phyloP scores from a whole-genome alignment of 2,329 filamentous ascomycete genomes.

The Epichloe sibirici region DNA sequence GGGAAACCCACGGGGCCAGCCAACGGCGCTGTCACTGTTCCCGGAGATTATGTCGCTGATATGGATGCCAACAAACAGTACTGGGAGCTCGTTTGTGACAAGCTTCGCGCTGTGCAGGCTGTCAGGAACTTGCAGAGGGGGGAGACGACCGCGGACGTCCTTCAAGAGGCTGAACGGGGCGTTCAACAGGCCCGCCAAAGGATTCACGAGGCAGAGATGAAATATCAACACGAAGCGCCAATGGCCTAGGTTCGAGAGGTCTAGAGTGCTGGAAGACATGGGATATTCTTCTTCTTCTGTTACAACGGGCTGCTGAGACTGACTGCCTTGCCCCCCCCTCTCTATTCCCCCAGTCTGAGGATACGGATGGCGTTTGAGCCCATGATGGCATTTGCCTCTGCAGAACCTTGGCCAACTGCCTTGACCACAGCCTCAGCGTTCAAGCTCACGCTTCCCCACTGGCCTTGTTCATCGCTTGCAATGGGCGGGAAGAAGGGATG shows the following conservation, averaged over 20 bases:
- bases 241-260: conserved; percentile 6
- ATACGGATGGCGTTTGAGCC: conserved; percentile 47
- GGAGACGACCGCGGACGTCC: conserved; percentile 14
- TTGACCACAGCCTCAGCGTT: conserved; percentile 40
- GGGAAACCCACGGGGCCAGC: conserved; percentile 15
- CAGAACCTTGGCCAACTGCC: conserved; percentile 33
- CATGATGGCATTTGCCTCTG: conserved; percentile 40
- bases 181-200: conserved; percentile 19
- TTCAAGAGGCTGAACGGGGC: conserved; percentile 17
- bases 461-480: conserved; percentile 44
- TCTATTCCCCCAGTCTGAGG: conserved; percentile 23
- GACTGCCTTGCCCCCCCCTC: conserved; percentile 3
- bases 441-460: conserved; percentile 56
- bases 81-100: conserved; percentile 29
- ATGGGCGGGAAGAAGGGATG: conserved; percentile 79
- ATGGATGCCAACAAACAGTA: conserved; percentile 21
- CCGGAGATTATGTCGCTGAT: conserved; percentile 22
- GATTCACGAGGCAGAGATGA: conserved; percentile 26
- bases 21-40: conserved; percentile 24
- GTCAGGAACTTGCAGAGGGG: conserved; percentile 19
- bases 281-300: not conserved
- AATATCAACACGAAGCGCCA: conserved; percentile 19
- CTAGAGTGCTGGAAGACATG: not conserved
- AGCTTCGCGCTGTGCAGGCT: conserved; percentile 26
- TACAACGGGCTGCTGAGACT: conserved; percentile 5